These are phyloP conservation scores for Rheum nobile DNA, from an alignment of 148 eudicot genomes.

Conservation along the genomic window DNA sequence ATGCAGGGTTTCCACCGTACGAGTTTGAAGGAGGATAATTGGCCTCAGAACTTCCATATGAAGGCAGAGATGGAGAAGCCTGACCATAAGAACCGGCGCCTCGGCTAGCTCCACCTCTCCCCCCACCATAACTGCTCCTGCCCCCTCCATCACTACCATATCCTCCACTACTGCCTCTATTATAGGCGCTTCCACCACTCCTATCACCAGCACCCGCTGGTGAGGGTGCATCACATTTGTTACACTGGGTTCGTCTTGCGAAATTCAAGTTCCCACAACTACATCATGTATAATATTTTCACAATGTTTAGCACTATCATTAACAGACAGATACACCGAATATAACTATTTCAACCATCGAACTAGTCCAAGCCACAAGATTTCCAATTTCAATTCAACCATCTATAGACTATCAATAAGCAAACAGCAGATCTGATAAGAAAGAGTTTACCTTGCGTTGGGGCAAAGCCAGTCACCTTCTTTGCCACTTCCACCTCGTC, in stretches of 20 bases:
- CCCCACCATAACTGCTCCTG: constrained; percentile 31
- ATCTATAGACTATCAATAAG: too few species aligned
- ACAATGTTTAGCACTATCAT: not conserved
- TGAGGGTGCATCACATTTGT: constrained; percentile 73
- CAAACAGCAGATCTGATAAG: not conserved
- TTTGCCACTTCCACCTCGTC: constrained; percentile 69
- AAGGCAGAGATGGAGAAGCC: constrained; percentile 32
- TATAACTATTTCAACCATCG: too few species aligned
- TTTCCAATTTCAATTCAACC: not conserved
- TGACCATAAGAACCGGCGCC: constrained; percentile 62
- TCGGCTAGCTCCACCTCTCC: constrained; percentile 41
- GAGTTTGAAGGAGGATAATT: constrained; percentile 36
- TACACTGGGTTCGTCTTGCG: constrained; percentile 80
- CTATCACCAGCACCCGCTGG: constrained; percentile 41
- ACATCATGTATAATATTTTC: constrained; percentile 19
- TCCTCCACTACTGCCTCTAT: constrained; percentile 44
- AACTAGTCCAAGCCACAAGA: not conserved
- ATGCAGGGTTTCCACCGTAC: constrained; percentile 45
- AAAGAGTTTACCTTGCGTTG: constrained; percentile 45
- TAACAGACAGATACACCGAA: not conserved
- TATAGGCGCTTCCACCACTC: constrained; percentile 36
- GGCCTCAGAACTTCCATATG: constrained; percentile 50
- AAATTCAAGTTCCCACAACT: constrained; percentile 94
- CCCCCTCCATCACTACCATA: constrained; percentile 45
- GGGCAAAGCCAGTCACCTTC: constrained; percentile 99